Evolutionary conservation across 345 rosid genomes (phyloP), one percentile per base, ranked within the genome.

Genomic region (Carallia pectinifolia): DNA sequence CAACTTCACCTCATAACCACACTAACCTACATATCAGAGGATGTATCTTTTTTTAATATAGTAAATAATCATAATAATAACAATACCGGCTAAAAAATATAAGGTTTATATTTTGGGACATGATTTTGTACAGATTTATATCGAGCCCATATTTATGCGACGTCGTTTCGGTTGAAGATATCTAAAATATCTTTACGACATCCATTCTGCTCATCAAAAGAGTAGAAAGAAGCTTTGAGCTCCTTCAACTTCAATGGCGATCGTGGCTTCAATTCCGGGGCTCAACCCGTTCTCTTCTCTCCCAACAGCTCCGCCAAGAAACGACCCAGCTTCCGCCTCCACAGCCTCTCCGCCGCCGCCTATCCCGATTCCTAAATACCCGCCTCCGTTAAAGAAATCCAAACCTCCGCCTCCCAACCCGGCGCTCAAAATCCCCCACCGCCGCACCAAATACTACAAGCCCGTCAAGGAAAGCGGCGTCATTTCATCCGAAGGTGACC

Each of bases 261-360:
- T 85, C 55, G 70, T 85, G 15, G 84, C 93, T 7, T 84, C 96
- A 62, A 78, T 91, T 2, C 85, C 82, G 36, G 84, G 81, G 34
- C 67, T 85, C 53, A 85, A 85, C 75, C 95, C 88, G 81, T 90
- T 94, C 86, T 80, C 97, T 39, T 84, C 93, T 36, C 86, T 89
- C 6, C 96, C 97, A 36, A 74, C 98, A 2, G 64, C 81, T 3
- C 86, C 88, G 15, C 82, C 87, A 1, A 76, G 36, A 64, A 55
- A 82, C 36, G 76, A 76, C 53, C 17, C 77, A 29, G 62, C 80
- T 23, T 16, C 66, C 10, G 27, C 79, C 18, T 69, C 5, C 74
- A 62, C 70, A 55, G 82, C 61, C 58, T 80, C 47, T n/a, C 85
- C 69, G 15, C 56, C 38, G 15, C 87, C 86, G 4, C 92, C 97